Conservation (phyloP, 495 filamentous ascomycete species). For the Aspergillus steynii region DNA sequence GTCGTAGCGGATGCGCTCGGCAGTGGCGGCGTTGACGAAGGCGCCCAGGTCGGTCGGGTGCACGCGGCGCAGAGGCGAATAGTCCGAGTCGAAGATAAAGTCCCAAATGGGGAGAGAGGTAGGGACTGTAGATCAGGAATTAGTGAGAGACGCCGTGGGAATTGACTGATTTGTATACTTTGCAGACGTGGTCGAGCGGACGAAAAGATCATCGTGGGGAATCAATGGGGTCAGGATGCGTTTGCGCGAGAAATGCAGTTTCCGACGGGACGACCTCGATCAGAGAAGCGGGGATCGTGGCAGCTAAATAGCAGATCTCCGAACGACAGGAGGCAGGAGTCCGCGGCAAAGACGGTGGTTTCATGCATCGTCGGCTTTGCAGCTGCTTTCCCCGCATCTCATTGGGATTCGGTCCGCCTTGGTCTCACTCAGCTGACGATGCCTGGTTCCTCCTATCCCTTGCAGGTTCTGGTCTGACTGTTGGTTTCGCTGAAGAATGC, state of each 20-base stretch:
- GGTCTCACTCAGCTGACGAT: background rate
- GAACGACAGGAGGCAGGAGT: background rate
- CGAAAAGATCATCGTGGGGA: constrained; percentile 1
- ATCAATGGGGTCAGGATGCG: background rate
- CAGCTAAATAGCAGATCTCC: background rate
- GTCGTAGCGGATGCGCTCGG: constrained; percentile 54
- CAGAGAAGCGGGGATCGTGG: too few relatives aligned
- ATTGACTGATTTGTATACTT: background rate
- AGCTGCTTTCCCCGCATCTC: background rate
- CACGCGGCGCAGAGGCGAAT: constrained; percentile 41
- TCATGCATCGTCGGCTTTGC: background rate
- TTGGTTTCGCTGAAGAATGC: too few relatives aligned
- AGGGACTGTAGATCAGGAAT: constrained; percentile 41
- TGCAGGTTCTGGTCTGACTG: too few relatives aligned
- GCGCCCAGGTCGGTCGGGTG: constrained; percentile 41
- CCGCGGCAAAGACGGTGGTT: too few relatives aligned
- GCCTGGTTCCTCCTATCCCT: too few relatives aligned
- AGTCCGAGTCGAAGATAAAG: constrained; percentile 58
- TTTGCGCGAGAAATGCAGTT: background rate
- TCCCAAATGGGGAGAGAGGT: constrained; percentile 56
- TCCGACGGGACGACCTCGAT: too few relatives aligned
- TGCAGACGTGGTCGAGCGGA: background rate
- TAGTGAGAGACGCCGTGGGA: background rate
- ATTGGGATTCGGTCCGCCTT: background rate
- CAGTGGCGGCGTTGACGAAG: constrained; percentile 56